phyloP scores from a whole-genome alignment of 257 asterid genomes.

The Fraxinus anomala region DNA sequence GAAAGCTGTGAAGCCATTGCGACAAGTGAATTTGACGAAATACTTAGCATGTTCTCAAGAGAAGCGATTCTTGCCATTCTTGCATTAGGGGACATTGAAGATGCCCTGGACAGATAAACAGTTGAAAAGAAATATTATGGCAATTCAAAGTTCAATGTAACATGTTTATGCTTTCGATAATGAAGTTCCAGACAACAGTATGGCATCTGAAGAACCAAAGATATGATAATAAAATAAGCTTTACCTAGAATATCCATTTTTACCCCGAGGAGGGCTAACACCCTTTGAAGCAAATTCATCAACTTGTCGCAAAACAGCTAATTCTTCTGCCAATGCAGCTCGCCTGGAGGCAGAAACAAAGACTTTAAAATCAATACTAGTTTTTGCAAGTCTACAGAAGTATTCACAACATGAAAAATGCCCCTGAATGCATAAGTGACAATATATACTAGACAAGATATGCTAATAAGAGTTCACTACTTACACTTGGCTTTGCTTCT shows the following conservation, averaged over 20 bases:
- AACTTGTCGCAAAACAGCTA: constrained; percentile 84
- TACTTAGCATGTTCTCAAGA: constrained; percentile 95
- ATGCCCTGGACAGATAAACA: constrained; percentile 58
- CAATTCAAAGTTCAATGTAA: constrained; percentile 1
- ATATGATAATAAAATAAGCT: constrained; percentile 11
- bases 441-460: background rate
- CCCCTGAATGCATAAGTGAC: background rate
- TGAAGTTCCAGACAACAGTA: background rate
- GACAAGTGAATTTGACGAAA: constrained; percentile 91
- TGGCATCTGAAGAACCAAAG: background rate
- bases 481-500: constrained; percentile 99
- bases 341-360: constrained; percentile 57
- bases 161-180: constrained; percentile 6
- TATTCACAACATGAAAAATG: background rate
- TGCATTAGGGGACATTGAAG: constrained; percentile 88
- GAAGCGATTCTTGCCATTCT: constrained; percentile 91
- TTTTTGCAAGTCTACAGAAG: background rate
- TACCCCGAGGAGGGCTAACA: constrained; percentile 83
- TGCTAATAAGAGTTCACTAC: constrained; percentile 25
- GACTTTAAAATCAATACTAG: constrained; percentile 7
- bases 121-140: background rate
- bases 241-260: constrained; percentile 86
- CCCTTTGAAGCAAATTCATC: constrained; percentile 90
- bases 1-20: constrained; percentile 99
- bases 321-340: constrained; percentile 95